Conservation (phyloP, 1,284 basidiomycete species). For the Nidula niveotomentosa region DNA sequence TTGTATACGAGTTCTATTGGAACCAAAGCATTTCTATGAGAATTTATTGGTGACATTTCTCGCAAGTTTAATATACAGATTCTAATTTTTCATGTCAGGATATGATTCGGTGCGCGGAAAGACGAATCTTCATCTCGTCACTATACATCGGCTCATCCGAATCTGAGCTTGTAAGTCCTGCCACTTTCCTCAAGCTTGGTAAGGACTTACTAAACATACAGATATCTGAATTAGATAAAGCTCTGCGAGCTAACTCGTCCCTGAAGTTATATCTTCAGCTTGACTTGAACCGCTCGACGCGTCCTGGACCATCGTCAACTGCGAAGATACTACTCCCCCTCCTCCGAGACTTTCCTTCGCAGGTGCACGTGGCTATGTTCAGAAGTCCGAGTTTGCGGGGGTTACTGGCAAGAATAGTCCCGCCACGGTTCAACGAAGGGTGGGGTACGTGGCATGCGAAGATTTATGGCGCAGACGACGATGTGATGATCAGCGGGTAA, state of each 20-base stretch:
- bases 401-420: slow-evolving; percentile 75
- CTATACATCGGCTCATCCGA: slow-evolving; percentile 80
- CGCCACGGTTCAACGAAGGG: slow-evolving; percentile 95
- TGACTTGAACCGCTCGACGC: slow-evolving; percentile 91
- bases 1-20: slow-evolving; percentile 32
- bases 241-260: slow-evolving; percentile 58
- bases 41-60: slow-evolving; percentile 29
- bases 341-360: slow-evolving; percentile 67
- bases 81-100: slow-evolving; percentile 39
- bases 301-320: slow-evolving; percentile 77
- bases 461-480: slow-evolving; percentile 91
- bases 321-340: slow-evolving; percentile 76
- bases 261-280: slow-evolving; percentile 78
- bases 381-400: slow-evolving; percentile 85
- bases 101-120: slow-evolving; percentile 72
- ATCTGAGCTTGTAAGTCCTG: slow-evolving; percentile 56
- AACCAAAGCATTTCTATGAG: slow-evolving; percentile 39
- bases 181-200: background rate
- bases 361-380: slow-evolving; percentile 81
- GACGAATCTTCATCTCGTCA: slow-evolving; percentile 84
- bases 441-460: slow-evolving; percentile 99
- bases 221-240: slow-evolving; percentile 66
- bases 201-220: slow-evolving; percentile 25
- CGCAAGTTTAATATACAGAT: background rate
- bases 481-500: slow-evolving; percentile 92